phyloP scores from a whole-genome alignment of 2,329 filamentous ascomycete genomes.

The Monilinia polystroma region DNA sequence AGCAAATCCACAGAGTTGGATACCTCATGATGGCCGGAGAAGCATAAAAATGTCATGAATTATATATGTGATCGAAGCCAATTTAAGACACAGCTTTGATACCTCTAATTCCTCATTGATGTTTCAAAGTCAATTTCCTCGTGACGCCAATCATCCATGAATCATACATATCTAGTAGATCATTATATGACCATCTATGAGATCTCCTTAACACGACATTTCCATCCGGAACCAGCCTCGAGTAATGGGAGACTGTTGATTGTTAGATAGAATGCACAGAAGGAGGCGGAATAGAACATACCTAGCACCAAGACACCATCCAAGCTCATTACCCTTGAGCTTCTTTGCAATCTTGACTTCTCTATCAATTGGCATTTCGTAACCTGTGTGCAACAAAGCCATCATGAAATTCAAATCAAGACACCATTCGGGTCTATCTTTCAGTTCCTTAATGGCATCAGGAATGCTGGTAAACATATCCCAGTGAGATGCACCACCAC shows the following conservation, averaged over 20 bases:
- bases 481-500: slow-evolving; percentile 75
- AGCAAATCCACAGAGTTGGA: background rate
- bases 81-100: slow-evolving; percentile 1
- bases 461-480: slow-evolving; percentile 74
- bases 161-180: slow-evolving; percentile 19
- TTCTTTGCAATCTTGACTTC: slow-evolving; percentile 99
- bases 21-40: background rate
- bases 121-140: slow-evolving; percentile 7
- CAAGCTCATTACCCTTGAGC: slow-evolving; percentile 93
- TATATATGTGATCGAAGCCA: slow-evolving; percentile 16
- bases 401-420: slow-evolving; percentile 97
- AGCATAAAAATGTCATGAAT: slow-evolving; percentile 14
- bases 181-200: slow-evolving; percentile 46
- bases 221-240: slow-evolving; percentile 80
- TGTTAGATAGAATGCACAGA: slow-evolving; percentile 41
- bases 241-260: slow-evolving; percentile 73
- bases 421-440: slow-evolving; percentile 83
- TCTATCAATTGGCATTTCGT: slow-evolving; percentile 94
- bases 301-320: slow-evolving; percentile 97
- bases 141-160: slow-evolving; percentile 21
- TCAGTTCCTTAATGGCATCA: slow-evolving; percentile 76
- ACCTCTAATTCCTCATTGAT: slow-evolving; percentile 11
- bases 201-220: slow-evolving; percentile 80
- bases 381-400: slow-evolving; percentile 87
- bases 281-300: slow-evolving; percentile 47